Evolutionary conservation across 1,284 basidiomycete genomes (phyloP).

Genomic region (Austroboletus novae-zelandiae): DNA sequence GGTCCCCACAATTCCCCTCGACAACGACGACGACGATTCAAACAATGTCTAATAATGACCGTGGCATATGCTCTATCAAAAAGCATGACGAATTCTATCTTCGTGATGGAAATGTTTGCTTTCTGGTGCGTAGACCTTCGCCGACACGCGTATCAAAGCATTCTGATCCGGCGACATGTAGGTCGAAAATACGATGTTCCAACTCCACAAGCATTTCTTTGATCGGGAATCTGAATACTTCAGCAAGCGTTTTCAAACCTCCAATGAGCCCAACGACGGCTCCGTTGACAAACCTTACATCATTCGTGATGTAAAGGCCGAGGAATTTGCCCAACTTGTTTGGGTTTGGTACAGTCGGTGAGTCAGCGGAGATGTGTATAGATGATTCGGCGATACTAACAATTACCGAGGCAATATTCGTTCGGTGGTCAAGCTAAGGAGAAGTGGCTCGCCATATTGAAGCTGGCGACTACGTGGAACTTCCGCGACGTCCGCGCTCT

Average conservation of each 20-base stretch:
- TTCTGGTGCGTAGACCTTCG: conserved; percentile 14
- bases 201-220: conserved; percentile 64
- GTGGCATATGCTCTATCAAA: background rate
- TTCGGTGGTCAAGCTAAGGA: conserved; percentile 33
- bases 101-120: conserved; percentile 17
- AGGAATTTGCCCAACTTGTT: conserved; percentile 57
- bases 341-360: conserved; percentile 76
- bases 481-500: conserved; percentile 54
- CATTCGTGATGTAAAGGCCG: conserved; percentile 35
- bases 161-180: conserved; percentile 19
- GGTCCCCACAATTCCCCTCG: background rate
- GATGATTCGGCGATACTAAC: background rate
- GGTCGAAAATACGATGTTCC: conserved; percentile 52
- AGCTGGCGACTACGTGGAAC: conserved; percentile 55
- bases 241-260: conserved; percentile 27
- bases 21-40: conserved; percentile 5
- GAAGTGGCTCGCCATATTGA: conserved; percentile 59
- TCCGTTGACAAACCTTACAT: conserved; percentile 35
- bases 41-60: background rate
- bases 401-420: conserved; percentile 12
- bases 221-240: conserved; percentile 60
- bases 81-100: conserved; percentile 19
- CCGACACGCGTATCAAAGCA: background rate
- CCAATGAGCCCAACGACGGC: conserved; percentile 33
- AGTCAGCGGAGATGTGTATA: conserved; percentile 1